phyloP scores from a whole-genome alignment of 345 rosid genomes.

The Corchorus olitorius region DNA sequence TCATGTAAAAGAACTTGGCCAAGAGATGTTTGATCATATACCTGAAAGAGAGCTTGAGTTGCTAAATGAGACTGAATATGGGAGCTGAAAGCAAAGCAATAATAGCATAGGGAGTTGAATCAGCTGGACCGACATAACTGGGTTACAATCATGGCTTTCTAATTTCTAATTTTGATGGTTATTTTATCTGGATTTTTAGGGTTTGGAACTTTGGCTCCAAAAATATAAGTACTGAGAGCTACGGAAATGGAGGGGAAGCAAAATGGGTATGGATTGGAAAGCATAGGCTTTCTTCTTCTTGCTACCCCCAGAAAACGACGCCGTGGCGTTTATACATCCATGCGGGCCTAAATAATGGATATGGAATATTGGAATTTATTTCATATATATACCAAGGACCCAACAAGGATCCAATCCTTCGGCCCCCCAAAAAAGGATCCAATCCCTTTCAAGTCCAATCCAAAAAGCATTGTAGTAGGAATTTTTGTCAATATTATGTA shows the following conservation, averaged over 20 bases:
- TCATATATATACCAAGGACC: neutral
- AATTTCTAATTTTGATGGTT: neutral
- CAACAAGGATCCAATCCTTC: neutral
- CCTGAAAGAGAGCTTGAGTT: slow-evolving; percentile 25
- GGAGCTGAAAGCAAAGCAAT: neutral
- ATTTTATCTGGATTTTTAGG: neutral
- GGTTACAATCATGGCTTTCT: neutral
- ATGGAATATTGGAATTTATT: neutral
- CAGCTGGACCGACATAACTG: slow-evolving; percentile 16
- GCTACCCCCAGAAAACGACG: too few relatives aligned
- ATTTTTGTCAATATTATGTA: too few relatives aligned
- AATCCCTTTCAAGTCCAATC: neutral
- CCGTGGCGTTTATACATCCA: neutral
- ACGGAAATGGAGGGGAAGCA: neutral
- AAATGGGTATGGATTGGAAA: neutral
- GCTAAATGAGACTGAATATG: neutral
- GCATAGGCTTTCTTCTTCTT: too few relatives aligned
- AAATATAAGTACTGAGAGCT: neutral
- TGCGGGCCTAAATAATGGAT: neutral
- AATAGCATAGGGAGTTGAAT: neutral
- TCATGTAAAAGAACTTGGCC: neutral
- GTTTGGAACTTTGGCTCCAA: neutral
- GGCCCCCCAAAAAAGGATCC: too few relatives aligned
- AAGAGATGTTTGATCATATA: slow-evolving; percentile 21
- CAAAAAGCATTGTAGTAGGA: too few relatives aligned